Percentiles rank a stretch among this genome's conserved stretches.
Evolutionary conservation across 257 asterid genomes (phyloP).

Genomic region (Salvia miltiorrhiza): DNA sequence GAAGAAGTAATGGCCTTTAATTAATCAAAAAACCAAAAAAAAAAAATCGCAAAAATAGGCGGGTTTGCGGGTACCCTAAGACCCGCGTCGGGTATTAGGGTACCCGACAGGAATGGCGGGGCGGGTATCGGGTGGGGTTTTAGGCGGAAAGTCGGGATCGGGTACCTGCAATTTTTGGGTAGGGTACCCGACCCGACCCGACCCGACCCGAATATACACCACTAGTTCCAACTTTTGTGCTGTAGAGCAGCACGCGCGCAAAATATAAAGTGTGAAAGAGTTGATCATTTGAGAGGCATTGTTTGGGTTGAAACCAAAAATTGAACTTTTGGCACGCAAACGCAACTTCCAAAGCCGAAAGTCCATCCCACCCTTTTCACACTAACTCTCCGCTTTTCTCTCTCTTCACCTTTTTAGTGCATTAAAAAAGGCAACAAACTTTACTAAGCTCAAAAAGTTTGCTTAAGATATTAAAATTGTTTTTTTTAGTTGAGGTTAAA

Average conservation of each 20-base stretch:
- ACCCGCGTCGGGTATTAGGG: no score
- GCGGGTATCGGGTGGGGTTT: no score
- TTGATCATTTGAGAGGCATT: background rate
- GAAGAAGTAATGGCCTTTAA: no score
- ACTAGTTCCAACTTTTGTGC: background rate
- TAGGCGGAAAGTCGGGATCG: no score
- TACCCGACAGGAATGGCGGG: no score
- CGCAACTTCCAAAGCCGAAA: conserved; percentile 45
- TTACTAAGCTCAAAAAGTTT: background rate
- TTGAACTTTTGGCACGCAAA: conserved; percentile 63
- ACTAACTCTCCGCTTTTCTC: background rate
- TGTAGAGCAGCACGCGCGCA: conserved; percentile 29
- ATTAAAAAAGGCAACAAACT: conserved; percentile 22
- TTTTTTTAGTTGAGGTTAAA: no score
- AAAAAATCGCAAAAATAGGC: no score
- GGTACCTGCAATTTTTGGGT: no score
- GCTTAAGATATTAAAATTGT: background rate
- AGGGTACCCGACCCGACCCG: no score
- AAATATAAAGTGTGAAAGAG: background rate
- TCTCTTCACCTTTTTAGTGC: conserved; percentile 20
- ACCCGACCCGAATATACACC: no score
- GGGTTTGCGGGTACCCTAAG: no score
- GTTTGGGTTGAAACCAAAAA: conserved; percentile 40
- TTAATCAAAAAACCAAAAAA: no score
- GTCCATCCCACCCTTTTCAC: conserved; percentile 33